A percentile compares a stretch with the other conserved stretches of the same genome.
Conservation (phyloP, 208 protist genomes). For the Leptomonas pyrrhocoris region DNA sequence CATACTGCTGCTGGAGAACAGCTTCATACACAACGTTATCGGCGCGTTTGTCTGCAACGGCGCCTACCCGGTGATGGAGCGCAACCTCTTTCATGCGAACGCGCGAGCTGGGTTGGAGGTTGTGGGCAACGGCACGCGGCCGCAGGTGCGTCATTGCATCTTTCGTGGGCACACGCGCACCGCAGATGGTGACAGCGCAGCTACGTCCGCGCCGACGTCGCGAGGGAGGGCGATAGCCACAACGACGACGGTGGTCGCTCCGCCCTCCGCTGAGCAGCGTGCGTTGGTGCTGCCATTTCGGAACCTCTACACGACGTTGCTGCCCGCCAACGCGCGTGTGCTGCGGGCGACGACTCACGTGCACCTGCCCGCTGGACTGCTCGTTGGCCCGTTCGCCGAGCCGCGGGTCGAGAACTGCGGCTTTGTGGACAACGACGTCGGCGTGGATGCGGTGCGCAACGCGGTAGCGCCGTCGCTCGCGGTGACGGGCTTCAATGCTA, state of each 20-base stretch:
- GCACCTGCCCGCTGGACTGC: slow-evolving; percentile 49
- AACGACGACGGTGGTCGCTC: background rate
- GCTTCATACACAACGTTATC: slow-evolving; percentile 77
- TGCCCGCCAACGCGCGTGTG: slow-evolving; percentile 46
- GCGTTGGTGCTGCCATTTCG: slow-evolving; percentile 37
- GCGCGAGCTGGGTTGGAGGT: slow-evolving; percentile 71
- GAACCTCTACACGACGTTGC: slow-evolving; percentile 38
- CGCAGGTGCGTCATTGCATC: slow-evolving; percentile 56
- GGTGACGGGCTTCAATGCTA: slow-evolving; percentile 20
- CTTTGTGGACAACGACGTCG: slow-evolving; percentile 78
- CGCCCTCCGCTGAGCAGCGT: slow-evolving; percentile 36
- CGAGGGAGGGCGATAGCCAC: too few species aligned
- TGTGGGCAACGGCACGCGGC: slow-evolving; percentile 47
- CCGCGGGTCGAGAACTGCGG: slow-evolving; percentile 46
- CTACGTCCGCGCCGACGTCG: background rate
- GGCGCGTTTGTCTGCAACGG: slow-evolving; percentile 71
- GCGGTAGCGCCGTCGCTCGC: slow-evolving; percentile 12
- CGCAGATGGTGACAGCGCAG: background rate
- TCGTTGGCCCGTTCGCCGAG: slow-evolving; percentile 48
- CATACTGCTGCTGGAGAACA: slow-evolving; percentile 49
- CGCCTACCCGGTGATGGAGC: slow-evolving; percentile 50
- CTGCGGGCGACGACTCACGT: slow-evolving; percentile 34
- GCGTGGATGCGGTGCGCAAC: slow-evolving; percentile 64
- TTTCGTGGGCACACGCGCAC: slow-evolving; percentile 50
- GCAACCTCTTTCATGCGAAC: slow-evolving; percentile 82